Evolutionary conservation across 257 asterid species (phyloP).

Genomic region (Coffea eugenioides): DNA sequence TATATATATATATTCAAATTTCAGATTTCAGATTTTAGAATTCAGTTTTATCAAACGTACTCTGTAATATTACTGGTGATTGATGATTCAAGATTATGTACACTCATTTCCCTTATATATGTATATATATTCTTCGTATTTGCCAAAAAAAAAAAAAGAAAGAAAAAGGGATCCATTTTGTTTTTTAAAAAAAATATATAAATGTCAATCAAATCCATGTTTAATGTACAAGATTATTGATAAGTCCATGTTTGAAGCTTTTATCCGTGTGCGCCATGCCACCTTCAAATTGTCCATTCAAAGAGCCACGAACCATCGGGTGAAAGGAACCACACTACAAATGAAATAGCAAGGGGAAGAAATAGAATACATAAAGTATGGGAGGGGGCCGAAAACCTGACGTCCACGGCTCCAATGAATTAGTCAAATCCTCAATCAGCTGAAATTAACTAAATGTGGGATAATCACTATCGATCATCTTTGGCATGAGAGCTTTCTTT

Average conservation of each 20-base stretch:
- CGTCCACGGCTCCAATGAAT: constrained; percentile 25
- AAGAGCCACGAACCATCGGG: constrained; percentile 13
- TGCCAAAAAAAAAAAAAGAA: no score
- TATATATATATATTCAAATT: no score
- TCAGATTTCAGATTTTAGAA: no score
- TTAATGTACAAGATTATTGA: background rate
- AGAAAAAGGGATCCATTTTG: no score
- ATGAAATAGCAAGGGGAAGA: background rate
- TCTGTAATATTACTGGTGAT: background rate
- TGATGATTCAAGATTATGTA: background rate
- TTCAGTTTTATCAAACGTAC: no score
- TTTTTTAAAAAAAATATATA: background rate
- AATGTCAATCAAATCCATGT: background rate
- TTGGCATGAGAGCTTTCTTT: background rate
- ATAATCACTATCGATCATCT: constrained; percentile 3
- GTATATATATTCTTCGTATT: no score
- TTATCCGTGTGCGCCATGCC: constrained; percentile 7
- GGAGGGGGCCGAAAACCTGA: background rate
- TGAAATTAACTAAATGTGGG: background rate
- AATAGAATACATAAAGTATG: background rate
- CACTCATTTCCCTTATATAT: no score
- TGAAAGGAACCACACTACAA: constrained; percentile 9
- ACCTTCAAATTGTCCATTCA: constrained; percentile 19
- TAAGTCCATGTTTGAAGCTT: constrained; percentile 1
- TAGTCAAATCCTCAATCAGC: constrained; percentile 13